Evolutionary conservation across 805 yeast species (phyloP), one percentile per base, ranked within the genome.

Genomic region (Kregervanrija fluxuum): DNA sequence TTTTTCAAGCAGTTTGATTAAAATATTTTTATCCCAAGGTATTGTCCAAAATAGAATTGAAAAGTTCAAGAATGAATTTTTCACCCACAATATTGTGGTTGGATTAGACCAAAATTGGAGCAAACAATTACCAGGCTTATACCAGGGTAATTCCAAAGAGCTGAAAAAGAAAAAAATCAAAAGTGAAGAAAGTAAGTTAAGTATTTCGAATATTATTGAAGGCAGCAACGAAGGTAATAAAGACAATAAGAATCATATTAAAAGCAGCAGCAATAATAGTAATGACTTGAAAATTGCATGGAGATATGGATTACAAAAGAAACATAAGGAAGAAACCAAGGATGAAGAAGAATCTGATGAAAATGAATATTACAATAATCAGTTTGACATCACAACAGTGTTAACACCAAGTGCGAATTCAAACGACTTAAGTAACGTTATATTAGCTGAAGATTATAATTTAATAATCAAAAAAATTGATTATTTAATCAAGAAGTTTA

Each of bases 241-340:
- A 15, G 13, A 53, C 59, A 37, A 16, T 45, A 42, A 12, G n/a
- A 37, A 53, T 22, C 4, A 5, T 22, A 22, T 5, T 5, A 22
- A 22, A 5, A 22, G 2, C 6, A 4, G 6, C 8, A 22, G 8
- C 8, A 33, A 35, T 10, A 47, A 47, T 37, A 56, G 54, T 11
- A 59, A 65, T 5, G 86, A 82, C 51, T 67, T 90, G 73, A 85
- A 82, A 58, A 90, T 90, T 53, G 97, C 98, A 1, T 90, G 98
- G 98, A 75, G 97, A 55, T 90, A 90, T 57, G 93, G 91, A 0
- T 54, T 74, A 41, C 64, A 70, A 43, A 69, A 68, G 17, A 22
- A 22, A 6, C 12, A 31, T 14, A 38, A 38, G 8, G 43, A 31
- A 16, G 16, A 31, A 2, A 3, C 38, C 44, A 55, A 48, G 38